Conservation (phyloP, 2,329 filamentous ascomycete genomes). For the Triangularia setosa region DNA sequence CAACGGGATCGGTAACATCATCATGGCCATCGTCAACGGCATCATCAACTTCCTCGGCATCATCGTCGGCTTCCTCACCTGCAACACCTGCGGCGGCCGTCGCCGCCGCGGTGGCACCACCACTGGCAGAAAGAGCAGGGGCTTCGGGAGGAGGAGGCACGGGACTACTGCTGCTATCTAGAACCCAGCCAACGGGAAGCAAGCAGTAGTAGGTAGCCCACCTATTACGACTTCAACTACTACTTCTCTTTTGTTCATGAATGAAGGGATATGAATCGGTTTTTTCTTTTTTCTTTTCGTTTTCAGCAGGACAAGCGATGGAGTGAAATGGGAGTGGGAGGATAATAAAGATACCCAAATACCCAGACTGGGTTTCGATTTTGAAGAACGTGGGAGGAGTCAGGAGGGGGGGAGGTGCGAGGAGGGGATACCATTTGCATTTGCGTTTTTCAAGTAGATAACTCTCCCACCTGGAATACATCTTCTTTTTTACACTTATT, state of each 20-base stretch:
- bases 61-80: constrained; percentile 63
- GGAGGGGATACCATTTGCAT: neutral
- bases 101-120: constrained; percentile 17
- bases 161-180: constrained; percentile 24
- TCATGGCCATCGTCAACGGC: constrained; percentile 64
- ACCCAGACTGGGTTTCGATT: constrained; percentile 1
- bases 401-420: neutral
- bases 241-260: neutral
- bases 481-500: too few species aligned
- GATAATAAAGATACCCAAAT: constrained; percentile 14
- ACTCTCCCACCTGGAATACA: neutral
- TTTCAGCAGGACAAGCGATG: neutral
- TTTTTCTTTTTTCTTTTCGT: neutral
- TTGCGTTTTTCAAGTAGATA: neutral
- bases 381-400: neutral
- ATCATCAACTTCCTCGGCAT: constrained; percentile 62
- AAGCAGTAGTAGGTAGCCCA: too few species aligned
- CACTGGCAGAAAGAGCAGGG: constrained; percentile 13
- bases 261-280: neutral
- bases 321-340: neutral
- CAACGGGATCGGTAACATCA: constrained; percentile 60
- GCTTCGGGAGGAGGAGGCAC: constrained; percentile 20
- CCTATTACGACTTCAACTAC: too few species aligned
- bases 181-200: neutral
- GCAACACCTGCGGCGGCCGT: constrained; percentile 41